Conservation (phyloP, 768 basidiomycete genomes). For the Lyophyllum atratum region DNA sequence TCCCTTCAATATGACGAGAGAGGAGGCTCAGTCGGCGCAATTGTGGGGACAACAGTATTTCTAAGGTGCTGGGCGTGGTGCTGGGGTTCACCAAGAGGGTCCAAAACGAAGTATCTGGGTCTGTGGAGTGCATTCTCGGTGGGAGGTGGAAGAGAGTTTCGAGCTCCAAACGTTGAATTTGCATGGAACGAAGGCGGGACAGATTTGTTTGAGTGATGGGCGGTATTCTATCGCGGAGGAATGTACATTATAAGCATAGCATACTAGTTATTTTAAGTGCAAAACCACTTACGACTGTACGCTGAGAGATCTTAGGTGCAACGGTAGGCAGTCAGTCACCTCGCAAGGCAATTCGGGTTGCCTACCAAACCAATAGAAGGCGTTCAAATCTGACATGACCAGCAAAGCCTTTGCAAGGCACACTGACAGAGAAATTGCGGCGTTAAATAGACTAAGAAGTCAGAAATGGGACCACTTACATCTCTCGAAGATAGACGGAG, state of each 20-base stretch:
- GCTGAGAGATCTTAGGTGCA: conserved; percentile 24
- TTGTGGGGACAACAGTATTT: conserved; percentile 1
- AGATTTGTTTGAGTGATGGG: not conserved
- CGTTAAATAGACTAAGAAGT: not conserved
- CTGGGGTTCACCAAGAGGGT: not conserved
- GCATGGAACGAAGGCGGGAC: not conserved
- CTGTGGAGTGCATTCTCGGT: conserved; percentile 1
- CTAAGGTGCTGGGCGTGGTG: not conserved
- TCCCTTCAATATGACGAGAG: conserved; percentile 16
- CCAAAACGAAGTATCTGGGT: conserved; percentile 8
- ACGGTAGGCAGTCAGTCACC: conserved; percentile 31
- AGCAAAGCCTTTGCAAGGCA: conserved; percentile 33
- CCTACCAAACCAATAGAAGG: conserved; percentile 40
- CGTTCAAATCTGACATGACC: conserved; percentile 31
- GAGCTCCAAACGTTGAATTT: conserved; percentile 12
- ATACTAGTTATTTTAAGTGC: not conserved
- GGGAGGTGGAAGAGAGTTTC: conserved; percentile 8
- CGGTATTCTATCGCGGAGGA: not conserved
- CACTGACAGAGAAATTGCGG: conserved; percentile 23
- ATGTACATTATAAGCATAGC: not conserved
- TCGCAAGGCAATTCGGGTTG: conserved; percentile 27
- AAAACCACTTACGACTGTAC: conserved; percentile 31
- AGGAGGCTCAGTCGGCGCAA: conserved; percentile 8
- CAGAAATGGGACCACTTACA: conserved; percentile 20
- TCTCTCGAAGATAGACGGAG: conserved; percentile 37